phyloP scores from a whole-genome alignment of 2,329 filamentous ascomycete species.

The Talaromyces sp. region DNA sequence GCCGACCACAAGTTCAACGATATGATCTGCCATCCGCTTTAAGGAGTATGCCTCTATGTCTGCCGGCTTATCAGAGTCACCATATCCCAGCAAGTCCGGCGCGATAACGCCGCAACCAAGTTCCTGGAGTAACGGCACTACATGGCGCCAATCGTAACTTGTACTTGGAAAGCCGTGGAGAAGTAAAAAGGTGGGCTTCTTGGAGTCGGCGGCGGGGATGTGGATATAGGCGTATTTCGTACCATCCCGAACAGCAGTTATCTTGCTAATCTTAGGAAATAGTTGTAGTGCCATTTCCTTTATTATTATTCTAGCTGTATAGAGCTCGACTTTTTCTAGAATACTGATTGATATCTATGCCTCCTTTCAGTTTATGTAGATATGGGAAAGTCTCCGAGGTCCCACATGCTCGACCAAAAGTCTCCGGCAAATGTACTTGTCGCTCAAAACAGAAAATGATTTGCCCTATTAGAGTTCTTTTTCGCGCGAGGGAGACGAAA shows the following conservation, averaged over 20 bases:
- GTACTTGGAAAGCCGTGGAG: slow-evolving; percentile 52
- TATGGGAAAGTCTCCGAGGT: not conserved
- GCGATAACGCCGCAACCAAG: slow-evolving; percentile 45
- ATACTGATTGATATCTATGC: not conserved
- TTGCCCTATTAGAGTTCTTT: too few species aligned
- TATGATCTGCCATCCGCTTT: slow-evolving; percentile 33
- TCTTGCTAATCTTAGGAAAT: slow-evolving; percentile 11
- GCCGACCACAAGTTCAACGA: slow-evolving; percentile 33
- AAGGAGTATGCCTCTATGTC: slow-evolving; percentile 28
- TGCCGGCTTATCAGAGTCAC: slow-evolving; percentile 32
- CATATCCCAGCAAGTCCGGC: slow-evolving; percentile 44
- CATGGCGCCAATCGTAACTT: slow-evolving; percentile 44
- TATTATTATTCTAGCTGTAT: not conserved
- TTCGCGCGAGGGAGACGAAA: too few species aligned
- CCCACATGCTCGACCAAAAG: not conserved
- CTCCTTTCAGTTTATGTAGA: not conserved
- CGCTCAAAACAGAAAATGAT: not conserved
- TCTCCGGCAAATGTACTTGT: not conserved
- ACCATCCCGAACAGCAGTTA: slow-evolving; percentile 6
- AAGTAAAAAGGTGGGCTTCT: slow-evolving; percentile 42
- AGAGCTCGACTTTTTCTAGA: too few species aligned
- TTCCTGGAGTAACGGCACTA: slow-evolving; percentile 34
- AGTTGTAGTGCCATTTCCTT: slow-evolving; percentile 9
- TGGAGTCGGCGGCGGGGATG: slow-evolving; percentile 19
- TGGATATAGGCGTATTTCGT: slow-evolving; percentile 31